phyloP scores from a whole-genome alignment of 495 filamentous ascomycete species.

The Penicillium ochrochloron region DNA sequence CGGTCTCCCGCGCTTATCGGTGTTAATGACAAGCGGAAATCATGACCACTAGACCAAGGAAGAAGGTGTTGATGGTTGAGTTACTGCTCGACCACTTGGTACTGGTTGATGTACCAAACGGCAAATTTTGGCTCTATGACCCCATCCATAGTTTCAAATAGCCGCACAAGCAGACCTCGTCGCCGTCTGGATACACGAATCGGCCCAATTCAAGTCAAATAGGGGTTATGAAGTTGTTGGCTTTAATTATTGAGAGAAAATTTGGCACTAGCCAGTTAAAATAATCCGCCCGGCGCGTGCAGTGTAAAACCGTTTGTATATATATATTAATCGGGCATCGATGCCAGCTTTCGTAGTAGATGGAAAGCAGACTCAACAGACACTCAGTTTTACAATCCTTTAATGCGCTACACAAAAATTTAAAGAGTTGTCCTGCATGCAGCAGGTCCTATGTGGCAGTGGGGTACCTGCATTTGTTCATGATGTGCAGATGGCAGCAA shows the following conservation, averaged over 20 bases:
- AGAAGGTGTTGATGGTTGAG: slow-evolving; percentile 16
- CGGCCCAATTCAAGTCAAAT: neutral
- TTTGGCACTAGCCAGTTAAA: too few species aligned
- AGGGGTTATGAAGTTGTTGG: too few species aligned
- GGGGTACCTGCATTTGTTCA: neutral
- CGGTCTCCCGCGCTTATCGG: slow-evolving; percentile 54
- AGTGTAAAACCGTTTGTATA: neutral
- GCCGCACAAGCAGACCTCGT: neutral
- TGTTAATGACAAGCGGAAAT: slow-evolving; percentile 59
- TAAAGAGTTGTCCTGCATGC: neutral
- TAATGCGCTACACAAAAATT: neutral
- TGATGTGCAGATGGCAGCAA: neutral
- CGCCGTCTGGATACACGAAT: neutral
- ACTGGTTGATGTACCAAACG: neutral
- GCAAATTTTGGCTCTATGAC: neutral
- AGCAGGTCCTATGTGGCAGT: neutral
- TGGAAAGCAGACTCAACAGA: too few species aligned
- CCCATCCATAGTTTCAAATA: neutral
- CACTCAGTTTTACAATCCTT: too few species aligned
- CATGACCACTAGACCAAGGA: slow-evolving; percentile 58
- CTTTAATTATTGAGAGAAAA: too few species aligned
- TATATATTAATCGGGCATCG: neutral
- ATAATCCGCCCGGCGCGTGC: too few species aligned
- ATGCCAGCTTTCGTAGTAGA: too few species aligned
- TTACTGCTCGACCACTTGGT: slow-evolving; percentile 13